Evolutionary conservation across 257 asterid genomes (phyloP), one percentile per base, ranked within the genome.

Genomic region (Nicotiana sylvestris): DNA sequence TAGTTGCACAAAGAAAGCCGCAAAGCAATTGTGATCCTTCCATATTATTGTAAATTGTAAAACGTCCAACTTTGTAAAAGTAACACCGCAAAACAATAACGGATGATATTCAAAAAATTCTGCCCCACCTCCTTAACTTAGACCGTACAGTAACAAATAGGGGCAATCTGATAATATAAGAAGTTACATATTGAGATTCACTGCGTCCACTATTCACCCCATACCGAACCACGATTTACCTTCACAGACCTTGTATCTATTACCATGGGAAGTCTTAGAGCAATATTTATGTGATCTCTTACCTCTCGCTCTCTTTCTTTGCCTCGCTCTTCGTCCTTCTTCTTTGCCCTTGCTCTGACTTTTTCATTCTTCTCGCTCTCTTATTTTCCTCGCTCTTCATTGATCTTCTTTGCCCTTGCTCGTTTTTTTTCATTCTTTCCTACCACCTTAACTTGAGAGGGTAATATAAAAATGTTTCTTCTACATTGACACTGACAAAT

Each of bases 391-490:
- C 9, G 15, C 64, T 27, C 64, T 76, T 53, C 80, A 27, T 76
- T 17, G 5, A 49, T 15, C 68, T 37, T 57, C 69, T 82, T 84
- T 39, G 82, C 32, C 17, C n/a, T 82, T 51, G 11, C 25, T 67
- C 11, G 67, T 51, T 69, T 49, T 37, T 82, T 81, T 27, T 61
- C 66, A 76, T 46, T 68, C 69, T 82, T 82, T 66, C 33, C 39
- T n/a, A 61, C 80, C 74, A 62, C 88, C 84, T 91, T 86, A 9
- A 32, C 85, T 21, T 56, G 83, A 56, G 87, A 80, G 66, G 88
- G 82, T 18, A 37, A 82, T 27, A 21, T 21, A 21, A 21, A 21
- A 21, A 21, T 21, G 21, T 21, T 21, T 21, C 21, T 21, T 21
- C 21, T 21, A 21, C 21, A 21, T 21, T 21, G 21, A 21, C 21